Conservation (phyloP, 768 basidiomycete genomes). For the Boletus barrowsii region DNA sequence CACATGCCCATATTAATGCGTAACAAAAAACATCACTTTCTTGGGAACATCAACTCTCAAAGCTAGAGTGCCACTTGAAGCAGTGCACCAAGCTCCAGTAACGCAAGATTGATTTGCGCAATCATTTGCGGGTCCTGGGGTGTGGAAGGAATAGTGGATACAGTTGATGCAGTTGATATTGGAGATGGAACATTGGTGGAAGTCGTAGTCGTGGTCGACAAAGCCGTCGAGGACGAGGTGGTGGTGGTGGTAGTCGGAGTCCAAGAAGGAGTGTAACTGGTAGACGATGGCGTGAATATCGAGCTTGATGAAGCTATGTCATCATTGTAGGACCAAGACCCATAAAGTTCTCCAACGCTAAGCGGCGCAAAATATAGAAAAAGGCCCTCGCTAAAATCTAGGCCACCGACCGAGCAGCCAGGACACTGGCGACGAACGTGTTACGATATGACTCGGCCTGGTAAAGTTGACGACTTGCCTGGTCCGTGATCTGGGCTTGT, state of each 20-base stretch:
- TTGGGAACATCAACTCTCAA: not conserved
- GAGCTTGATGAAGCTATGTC: constrained; percentile 21
- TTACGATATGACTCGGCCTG: not conserved
- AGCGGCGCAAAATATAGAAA: constrained; percentile 40
- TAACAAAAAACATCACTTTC: not conserved
- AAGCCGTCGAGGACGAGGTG: constrained; percentile 3
- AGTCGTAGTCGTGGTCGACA: constrained; percentile 6
- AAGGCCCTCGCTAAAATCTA: constrained; percentile 48
- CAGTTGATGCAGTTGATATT: constrained; percentile 3
- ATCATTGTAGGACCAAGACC: constrained; percentile 40
- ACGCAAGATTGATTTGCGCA: constrained; percentile 21
- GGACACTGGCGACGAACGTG: constrained; percentile 32
- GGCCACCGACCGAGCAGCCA: constrained; percentile 37
- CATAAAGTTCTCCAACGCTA: constrained; percentile 35
- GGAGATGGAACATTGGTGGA: constrained; percentile 10
- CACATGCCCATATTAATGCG: not conserved
- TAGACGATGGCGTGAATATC: constrained; percentile 15
- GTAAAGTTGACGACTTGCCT: constrained; percentile 29
- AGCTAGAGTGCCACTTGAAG: constrained; percentile 13
- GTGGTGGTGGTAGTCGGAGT: constrained; percentile 15
- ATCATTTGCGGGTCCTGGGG: constrained; percentile 22
- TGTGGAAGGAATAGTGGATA: constrained; percentile 9
- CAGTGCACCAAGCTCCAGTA: constrained; percentile 24
- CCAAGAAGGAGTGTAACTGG: constrained; percentile 21
- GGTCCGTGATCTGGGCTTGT: constrained; percentile 44